Evolutionary conservation across 1,139 yeast genomes (phyloP).

Genomic region (Debaryomycetaceae sp.): DNA sequence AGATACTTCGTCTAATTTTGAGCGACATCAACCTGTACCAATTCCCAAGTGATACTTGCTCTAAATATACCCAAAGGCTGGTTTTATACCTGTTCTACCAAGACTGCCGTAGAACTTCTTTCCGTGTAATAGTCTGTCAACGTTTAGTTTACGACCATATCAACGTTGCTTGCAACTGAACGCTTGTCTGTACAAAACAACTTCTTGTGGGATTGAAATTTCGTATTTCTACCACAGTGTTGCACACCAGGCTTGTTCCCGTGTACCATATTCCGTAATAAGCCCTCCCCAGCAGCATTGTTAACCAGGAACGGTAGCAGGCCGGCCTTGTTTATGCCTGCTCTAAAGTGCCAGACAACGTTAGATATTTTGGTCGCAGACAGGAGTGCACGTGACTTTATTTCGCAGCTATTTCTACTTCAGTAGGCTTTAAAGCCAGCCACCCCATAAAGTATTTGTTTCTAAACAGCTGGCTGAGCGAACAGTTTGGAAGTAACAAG

Average conservation of each 20-base stretch:
- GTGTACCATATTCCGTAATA: neutral
- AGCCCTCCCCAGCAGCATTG: neutral
- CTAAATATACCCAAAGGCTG: too few relatives aligned
- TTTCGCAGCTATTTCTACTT: neutral
- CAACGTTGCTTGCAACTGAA: too few relatives aligned
- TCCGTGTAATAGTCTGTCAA: too few relatives aligned
- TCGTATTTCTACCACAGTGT: neutral
- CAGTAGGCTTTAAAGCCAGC: neutral
- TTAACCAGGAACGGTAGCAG: neutral
- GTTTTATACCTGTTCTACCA: too few relatives aligned
- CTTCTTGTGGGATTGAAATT: too few relatives aligned
- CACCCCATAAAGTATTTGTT: neutral
- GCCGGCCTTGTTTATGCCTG: neutral
- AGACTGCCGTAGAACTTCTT: too few relatives aligned
- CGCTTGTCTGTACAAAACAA: too few relatives aligned
- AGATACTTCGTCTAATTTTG: too few relatives aligned
- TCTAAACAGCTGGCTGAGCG: neutral
- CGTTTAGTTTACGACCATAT: too few relatives aligned
- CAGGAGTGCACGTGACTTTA: neutral
- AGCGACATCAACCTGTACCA: too few relatives aligned
- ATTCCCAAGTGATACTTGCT: too few relatives aligned
- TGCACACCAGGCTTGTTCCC: neutral
- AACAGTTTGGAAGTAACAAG: neutral
- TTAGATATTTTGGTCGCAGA: neutral
- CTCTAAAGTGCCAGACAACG: neutral